Base-by-base conservation (phyloP, 2,329 filamentous ascomycete genomes). In the Exophiala oligosperma region DNA sequence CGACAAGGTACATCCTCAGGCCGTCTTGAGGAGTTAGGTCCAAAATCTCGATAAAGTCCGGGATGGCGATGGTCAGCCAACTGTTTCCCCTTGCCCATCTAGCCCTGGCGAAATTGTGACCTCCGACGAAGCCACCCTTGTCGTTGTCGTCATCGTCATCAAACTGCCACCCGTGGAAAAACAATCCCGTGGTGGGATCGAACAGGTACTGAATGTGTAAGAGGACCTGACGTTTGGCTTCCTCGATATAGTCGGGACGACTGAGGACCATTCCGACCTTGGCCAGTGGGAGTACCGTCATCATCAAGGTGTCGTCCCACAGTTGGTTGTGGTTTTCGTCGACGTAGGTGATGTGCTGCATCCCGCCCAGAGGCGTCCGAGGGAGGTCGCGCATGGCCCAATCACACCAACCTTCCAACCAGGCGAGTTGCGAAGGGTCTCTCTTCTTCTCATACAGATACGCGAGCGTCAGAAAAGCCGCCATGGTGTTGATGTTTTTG, bases 291-390 rank as follows among this genome's bases (percentile, higher is more conserved):
- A 92, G 76, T 4, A 91, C 89, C 0, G 88, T 92, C 90, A 93
- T 93, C 89, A 93, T 92, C 46, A 93, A 79, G 4, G 90, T 93
- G 70, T 93, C 90, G 65, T 92, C 90, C 90, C 90, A 93, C 23
- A 92, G 79, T 75, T 92, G 87, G 70, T 90, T 81, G 61, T 85
- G 79, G 72, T 93, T 91, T 63, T 83, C 80, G 2, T 84, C 81
- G 32, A 87, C 74, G 66, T 92, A 92, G 0, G 89, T 92, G 60
- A 88, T 83, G 72, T 90, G 89, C 72, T 91, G 88, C 78, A 91
- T 89, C 57, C 87, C 79, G 48, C 86, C 89, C 68, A 85, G 87
- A 50, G 82, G 83, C 0, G 90, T 92, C 41, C 88, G 81, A 11
- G 84, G 84, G 28, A 92, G 80, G 51, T 90, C 89, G 71, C 91